Base-by-base conservation (phyloP, 106 monocot species). In the Dendrobium huoshanense region DNA sequence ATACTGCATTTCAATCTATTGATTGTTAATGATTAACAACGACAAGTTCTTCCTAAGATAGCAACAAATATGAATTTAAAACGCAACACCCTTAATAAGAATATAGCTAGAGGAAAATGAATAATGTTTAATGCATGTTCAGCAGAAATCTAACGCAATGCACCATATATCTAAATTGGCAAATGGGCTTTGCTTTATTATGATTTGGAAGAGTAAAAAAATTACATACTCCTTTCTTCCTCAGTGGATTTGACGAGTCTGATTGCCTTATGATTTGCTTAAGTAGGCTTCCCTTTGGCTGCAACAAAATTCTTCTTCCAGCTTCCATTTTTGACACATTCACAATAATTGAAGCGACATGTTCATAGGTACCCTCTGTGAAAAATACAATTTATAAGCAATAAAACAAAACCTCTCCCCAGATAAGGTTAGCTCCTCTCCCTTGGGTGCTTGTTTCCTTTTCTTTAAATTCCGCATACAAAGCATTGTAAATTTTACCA, bases 221-320 rank as follows among this genome's bases (percentile, higher is more conserved):
- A 78, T 18, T 16, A 16, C 41, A 64, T 95, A 99, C 98, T 91
- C 98, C 98, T 82, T 90, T 99, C 80, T 93, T 95, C 79, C 95
- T 88, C 19, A 93, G 78, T 59, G 79, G 84, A 81, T 79, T 95
- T 82, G 87, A 18, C 20, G 98, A 95, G 73, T 99, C 98, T 83
- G 84, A 89, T 72, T 99, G 95, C 33, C 86, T 87, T 77, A 95
- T 87, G 77, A 91, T 88, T 85, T 99, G 98, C 88, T 99, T 99
- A 41, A 99, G 70, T 80, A 99, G 91, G 17, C 86, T 85, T 82
- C 91, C 59, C 82, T 90, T 99, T 20, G 98, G 88, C 72, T 95
- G 91, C 77, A 99, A 81, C 25, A 99, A 81, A 84, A 99, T 80
- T 58, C 79, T 95, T 61, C 98, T 93, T 77, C 95, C 98, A 74